These are phyloP conservation scores for Populus tremula DNA, from an alignment of 345 rosid species.

Conservation along the genomic window DNA sequence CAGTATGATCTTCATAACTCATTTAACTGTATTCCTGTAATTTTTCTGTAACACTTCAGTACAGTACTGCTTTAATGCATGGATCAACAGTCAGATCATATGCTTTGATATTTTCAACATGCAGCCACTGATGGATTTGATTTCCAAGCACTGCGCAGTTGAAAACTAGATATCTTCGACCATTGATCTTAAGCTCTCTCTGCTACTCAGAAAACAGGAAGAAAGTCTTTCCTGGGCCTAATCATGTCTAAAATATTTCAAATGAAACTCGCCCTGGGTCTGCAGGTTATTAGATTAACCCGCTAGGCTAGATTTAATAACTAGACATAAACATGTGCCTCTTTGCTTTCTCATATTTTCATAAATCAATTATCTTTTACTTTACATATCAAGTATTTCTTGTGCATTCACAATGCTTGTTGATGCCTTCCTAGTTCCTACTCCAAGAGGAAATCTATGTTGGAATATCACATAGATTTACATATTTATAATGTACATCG, in stretches of 20 bases:
- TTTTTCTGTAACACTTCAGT: no score
- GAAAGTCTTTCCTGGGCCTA: no score
- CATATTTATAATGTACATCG: slow-evolving; percentile 4
- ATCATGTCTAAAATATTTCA: no score
- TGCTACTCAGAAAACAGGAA: background rate
- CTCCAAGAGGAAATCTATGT: background rate
- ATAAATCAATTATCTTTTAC: background rate
- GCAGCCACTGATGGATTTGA: no score
- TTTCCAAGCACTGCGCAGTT: background rate
- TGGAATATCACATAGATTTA: background rate
- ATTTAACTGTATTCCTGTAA: background rate
- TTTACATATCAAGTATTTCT: background rate
- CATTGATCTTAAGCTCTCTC: background rate
- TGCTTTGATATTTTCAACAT: no score
- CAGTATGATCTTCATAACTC: background rate
- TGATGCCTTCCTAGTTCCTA: background rate
- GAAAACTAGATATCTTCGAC: background rate
- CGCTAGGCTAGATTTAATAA: no score
- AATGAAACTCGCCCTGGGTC: no score
- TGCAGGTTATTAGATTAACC: no score
- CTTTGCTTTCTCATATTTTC: background rate
- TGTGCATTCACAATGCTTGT: background rate
- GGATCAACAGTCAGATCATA: no score
- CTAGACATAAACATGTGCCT: background rate
- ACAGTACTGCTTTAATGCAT: no score